Conservation (phyloP, 2,329 filamentous ascomycete genomes). For the Scedosporium aurantiacum region DNA sequence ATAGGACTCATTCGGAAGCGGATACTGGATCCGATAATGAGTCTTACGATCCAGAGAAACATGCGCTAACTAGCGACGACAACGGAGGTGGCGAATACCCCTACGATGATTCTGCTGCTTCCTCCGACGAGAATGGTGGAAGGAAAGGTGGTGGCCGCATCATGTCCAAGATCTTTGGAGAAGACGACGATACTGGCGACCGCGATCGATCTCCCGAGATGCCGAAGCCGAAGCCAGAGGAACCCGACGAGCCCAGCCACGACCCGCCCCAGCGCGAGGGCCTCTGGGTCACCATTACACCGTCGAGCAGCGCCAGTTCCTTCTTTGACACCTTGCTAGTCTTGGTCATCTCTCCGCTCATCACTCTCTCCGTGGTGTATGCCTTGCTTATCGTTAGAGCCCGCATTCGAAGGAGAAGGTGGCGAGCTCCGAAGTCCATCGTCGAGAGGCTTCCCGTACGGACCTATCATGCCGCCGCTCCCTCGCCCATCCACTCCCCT, state of each 20-base stretch:
- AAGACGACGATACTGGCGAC: conserved; percentile 21
- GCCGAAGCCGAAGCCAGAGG: conserved; percentile 13
- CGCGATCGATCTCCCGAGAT: conserved; percentile 6
- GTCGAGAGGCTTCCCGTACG: conserved; percentile 90
- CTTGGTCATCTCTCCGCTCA: conserved; percentile 84
- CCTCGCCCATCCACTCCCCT: conserved; percentile 45
- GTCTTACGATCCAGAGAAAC: background rate
- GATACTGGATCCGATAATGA: background rate
- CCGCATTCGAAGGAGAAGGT: conserved; percentile 76
- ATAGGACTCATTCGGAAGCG: background rate
- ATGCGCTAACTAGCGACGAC: background rate
- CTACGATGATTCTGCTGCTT: background rate
- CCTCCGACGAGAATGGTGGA: background rate
- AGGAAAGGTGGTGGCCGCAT: conserved; percentile 20
- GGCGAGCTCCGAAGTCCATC: conserved; percentile 95
- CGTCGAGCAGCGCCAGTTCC: conserved; percentile 77
- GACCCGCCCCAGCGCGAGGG: conserved; percentile 52
- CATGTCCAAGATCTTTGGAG: conserved; percentile 39
- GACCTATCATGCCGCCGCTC: conserved; percentile 79
- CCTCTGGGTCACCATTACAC: conserved; percentile 93
- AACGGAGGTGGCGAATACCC: too few species aligned
- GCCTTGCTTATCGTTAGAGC: conserved; percentile 77
- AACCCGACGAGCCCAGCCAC: conserved; percentile 15
- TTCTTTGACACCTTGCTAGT: conserved; percentile 97
- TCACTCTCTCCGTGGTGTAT: conserved; percentile 89